Percentiles rank a stretch among this genome's conserved stretches.
Evolutionary conservation across 1,139 yeast species (phyloP).

Genomic region (Kazachstania sp.): DNA sequence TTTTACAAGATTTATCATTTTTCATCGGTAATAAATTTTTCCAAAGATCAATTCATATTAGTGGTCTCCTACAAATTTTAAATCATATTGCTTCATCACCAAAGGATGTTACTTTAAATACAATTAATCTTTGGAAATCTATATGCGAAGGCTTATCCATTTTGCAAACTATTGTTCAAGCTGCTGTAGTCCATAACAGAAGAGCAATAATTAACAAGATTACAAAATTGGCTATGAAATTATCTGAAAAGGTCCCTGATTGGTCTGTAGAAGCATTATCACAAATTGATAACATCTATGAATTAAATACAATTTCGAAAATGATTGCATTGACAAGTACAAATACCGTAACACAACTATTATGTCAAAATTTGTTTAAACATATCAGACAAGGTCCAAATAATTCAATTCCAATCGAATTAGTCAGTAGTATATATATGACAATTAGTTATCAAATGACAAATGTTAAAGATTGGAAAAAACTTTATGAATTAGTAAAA

Average conservation of each 20-base stretch:
- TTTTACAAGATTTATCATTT: slow-evolving; percentile 29
- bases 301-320: slow-evolving; percentile 5
- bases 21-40: slow-evolving; percentile 25
- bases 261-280: slow-evolving; percentile 1
- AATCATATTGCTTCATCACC: slow-evolving; percentile 10
- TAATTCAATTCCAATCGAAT: slow-evolving; percentile 41
- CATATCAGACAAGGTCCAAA: slow-evolving; percentile 44
- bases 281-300: not conserved
- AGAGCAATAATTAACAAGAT: slow-evolving; percentile 3
- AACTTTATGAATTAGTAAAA: slow-evolving; percentile 43
- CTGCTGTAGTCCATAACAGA: slow-evolving; percentile 8
- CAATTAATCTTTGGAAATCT: slow-evolving; percentile 16
- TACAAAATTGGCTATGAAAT: slow-evolving; percentile 1
- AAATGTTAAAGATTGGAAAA: slow-evolving; percentile 47
- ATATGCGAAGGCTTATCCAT: slow-evolving; percentile 15
- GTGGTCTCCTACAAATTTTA: slow-evolving; percentile 22
- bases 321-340: slow-evolving; percentile 15
- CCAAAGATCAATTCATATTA: slow-evolving; percentile 22
- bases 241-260: slow-evolving; percentile 4
- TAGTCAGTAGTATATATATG: slow-evolving; percentile 35
- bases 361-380: slow-evolving; percentile 39
- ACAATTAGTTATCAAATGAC: slow-evolving; percentile 32
- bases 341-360: slow-evolving; percentile 28
- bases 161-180: slow-evolving; percentile 14
- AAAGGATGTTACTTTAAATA: not conserved